phyloP scores from a whole-genome alignment of 2,329 filamentous ascomycete genomes.

The Epichloe scottii region DNA sequence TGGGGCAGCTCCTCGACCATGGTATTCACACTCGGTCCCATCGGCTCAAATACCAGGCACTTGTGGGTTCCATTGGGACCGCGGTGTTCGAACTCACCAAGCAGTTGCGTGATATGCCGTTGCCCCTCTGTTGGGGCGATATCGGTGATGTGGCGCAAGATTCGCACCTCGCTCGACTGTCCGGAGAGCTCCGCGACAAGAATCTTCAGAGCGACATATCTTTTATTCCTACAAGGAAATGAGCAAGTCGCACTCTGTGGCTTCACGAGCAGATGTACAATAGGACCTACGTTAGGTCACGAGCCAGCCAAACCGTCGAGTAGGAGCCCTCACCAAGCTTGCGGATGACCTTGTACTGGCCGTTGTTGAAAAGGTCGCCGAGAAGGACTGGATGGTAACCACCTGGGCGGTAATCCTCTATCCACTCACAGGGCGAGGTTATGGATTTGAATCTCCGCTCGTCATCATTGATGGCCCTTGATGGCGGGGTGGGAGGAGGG shows the following conservation, averaged over 20 bases:
- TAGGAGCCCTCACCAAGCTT: constrained; percentile 33
- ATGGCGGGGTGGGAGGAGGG: constrained; percentile 8
- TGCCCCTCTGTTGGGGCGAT: constrained; percentile 8
- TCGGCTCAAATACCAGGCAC: constrained; percentile 19
- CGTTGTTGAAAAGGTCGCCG: constrained; percentile 26
- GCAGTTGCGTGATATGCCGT: constrained; percentile 9
- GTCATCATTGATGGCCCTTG: constrained; percentile 8
- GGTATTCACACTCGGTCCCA: constrained; percentile 23
- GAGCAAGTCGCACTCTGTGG: constrained; percentile 11
- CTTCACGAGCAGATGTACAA: constrained; percentile 5
- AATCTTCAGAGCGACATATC: constrained; percentile 18
- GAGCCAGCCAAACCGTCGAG: constrained; percentile 34
- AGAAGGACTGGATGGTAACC: constrained; percentile 31
- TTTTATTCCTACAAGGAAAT: constrained; percentile 3
- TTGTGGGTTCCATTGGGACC: constrained; percentile 19
- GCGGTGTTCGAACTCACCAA: constrained; percentile 15
- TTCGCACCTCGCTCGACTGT: constrained; percentile 10
- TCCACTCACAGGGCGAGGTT: constrained; percentile 16
- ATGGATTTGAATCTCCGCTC: constrained; percentile 15
- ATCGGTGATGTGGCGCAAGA: constrained; percentile 10
- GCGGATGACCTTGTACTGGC: constrained; percentile 28
- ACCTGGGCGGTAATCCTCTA: constrained; percentile 23
- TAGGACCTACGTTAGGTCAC: constrained; percentile 9
- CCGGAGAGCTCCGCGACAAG: constrained; percentile 11
- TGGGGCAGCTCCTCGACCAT: constrained; percentile 21